Evolutionary conservation across 2,329 filamentous ascomycete species (phyloP).

Genomic region (Talaromyces rugulosus): DNA sequence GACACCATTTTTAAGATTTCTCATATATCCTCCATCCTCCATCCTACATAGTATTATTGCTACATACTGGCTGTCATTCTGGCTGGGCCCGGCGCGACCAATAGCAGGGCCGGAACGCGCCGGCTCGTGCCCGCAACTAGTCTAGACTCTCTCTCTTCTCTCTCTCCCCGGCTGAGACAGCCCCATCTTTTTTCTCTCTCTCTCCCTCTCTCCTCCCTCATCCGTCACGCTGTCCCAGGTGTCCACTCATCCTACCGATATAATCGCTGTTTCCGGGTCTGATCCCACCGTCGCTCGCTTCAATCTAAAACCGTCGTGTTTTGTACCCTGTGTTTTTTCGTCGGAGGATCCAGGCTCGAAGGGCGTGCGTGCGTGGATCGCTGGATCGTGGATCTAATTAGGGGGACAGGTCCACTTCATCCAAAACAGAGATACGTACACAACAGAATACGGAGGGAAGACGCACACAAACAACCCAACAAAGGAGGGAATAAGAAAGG

Average conservation of each 20-base stretch:
- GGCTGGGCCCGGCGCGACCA: neutral
- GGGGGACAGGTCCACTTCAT: neutral
- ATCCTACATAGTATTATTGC: neutral
- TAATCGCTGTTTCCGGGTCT: neutral
- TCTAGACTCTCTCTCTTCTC: neutral
- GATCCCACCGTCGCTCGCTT: constrained; percentile 1
- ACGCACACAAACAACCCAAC: neutral
- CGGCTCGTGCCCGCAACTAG: neutral
- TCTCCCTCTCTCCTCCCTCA: neutral
- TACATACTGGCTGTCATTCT: neutral
- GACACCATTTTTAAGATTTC: no score
- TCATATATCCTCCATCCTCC: no score
- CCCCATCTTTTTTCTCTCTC: neutral
- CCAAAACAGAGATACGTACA: neutral
- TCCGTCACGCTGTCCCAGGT: neutral
- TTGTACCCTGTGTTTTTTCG: neutral
- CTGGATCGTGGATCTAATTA: neutral
- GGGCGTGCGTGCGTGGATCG: neutral
- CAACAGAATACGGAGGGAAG: neutral
- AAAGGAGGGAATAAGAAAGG: neutral
- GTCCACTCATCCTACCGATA: neutral
- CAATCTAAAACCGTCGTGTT: neutral
- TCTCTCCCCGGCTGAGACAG: neutral
- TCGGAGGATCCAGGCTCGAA: neutral
- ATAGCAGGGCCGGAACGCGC: neutral